phyloP scores from a whole-genome alignment of 2,329 filamentous ascomycete genomes.

The Uncinocarpus reesii region DNA sequence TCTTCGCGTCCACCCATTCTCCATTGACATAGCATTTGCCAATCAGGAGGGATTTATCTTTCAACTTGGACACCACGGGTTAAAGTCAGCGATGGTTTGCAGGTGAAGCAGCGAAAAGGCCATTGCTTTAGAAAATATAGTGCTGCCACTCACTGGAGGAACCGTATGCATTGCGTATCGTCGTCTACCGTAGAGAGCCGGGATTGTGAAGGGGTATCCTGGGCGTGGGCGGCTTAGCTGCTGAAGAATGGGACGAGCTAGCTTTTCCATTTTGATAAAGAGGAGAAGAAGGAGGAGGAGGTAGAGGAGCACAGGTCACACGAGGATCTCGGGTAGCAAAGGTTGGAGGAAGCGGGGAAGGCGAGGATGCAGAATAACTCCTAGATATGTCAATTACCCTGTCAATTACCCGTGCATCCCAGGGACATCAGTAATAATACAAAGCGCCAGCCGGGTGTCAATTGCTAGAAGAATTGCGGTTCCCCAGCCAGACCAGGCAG shows the following conservation, averaged over 20 bases:
- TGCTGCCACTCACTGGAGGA: slow-evolving; percentile 28
- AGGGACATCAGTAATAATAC: no score
- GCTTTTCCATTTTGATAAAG: slow-evolving; percentile 14
- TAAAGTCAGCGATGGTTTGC: background rate
- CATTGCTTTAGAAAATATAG: background rate
- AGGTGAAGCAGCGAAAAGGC: background rate
- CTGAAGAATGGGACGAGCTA: slow-evolving; percentile 24
- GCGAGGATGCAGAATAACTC: background rate
- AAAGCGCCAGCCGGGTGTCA: no score
- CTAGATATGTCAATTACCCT: no score
- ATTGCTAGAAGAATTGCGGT: no score
- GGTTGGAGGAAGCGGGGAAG: slow-evolving; percentile 1
- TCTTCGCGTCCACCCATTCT: slow-evolving; percentile 76
- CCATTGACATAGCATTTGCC: slow-evolving; percentile 80
- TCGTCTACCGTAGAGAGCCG: slow-evolving; percentile 26
- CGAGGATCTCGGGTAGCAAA: background rate
- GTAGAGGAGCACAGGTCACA: background rate
- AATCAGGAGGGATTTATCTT: slow-evolving; percentile 73
- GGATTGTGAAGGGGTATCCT: slow-evolving; percentile 31
- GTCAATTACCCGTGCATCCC: no score
- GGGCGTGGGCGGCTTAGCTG: slow-evolving; percentile 29
- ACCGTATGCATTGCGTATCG: slow-evolving; percentile 36
- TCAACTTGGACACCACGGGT: slow-evolving; percentile 46
- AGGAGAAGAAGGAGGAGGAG: background rate
- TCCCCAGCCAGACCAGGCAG: no score